Conservation (phyloP, 306 rosid species). For the Ormosia emarginata region DNA sequence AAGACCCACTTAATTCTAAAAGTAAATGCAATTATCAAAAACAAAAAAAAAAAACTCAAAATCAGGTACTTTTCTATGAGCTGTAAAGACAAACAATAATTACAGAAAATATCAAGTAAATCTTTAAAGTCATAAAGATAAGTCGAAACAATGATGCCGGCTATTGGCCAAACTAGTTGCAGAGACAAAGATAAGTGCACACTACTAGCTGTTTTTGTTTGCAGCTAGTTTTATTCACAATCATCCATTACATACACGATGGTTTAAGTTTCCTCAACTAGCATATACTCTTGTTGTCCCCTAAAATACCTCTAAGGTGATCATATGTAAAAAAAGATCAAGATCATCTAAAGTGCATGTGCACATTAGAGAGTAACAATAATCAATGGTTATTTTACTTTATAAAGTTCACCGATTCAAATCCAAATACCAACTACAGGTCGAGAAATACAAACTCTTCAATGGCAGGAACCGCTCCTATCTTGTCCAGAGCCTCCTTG, state of each 20-base stretch:
- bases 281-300: not conserved
- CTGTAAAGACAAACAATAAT: not conserved
- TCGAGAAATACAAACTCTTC: conserved; percentile 91
- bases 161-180: conserved; percentile 4
- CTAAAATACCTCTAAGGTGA: not conserved
- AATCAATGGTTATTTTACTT: not conserved
- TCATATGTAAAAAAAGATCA: not conserved
- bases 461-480: conserved; percentile 66
- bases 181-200: not conserved
- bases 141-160: not conserved
- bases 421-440: conserved; percentile 29
- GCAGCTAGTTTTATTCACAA: conserved; percentile 33
- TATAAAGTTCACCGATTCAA: not conserved
- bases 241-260: not conserved
- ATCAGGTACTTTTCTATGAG: not conserved
- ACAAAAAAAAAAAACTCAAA: not conserved
- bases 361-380: not conserved
- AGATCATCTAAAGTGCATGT: not conserved
- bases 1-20: too few relatives aligned
- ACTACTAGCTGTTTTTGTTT: conserved; percentile 8
- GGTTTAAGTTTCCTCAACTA: not conserved
- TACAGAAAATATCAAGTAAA: not conserved
- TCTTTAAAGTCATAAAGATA: not conserved
- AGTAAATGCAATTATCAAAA: not conserved
- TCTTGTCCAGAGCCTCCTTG: conserved; percentile 46